A percentile compares a stretch with the other conserved stretches of the same genome.
Evolutionary conservation across 108 stramenopile genomes (phyloP).

Genomic region (Pseudonitzschia delicatissima): DNA sequence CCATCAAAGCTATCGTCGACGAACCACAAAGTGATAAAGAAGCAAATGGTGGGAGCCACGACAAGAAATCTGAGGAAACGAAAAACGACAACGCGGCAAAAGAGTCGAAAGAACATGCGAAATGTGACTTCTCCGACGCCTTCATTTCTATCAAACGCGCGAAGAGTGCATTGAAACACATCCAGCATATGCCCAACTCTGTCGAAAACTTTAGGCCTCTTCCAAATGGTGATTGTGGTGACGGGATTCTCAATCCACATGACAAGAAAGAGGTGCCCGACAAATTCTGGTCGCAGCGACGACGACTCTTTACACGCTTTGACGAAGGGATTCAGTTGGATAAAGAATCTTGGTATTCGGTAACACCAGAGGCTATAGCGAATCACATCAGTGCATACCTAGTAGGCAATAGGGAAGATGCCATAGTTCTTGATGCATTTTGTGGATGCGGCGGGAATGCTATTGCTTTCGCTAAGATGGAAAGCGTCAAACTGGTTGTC

Average conservation of each 20-base stretch:
- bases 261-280: slow-evolving; percentile 63
- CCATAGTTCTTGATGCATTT: slow-evolving; percentile 78
- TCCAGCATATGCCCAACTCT: slow-evolving; percentile 10
- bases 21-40: slow-evolving; percentile 2
- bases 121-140: not conserved
- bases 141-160: slow-evolving; percentile 17
- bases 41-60: not conserved
- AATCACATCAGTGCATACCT: slow-evolving; percentile 52
- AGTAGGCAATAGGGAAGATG: slow-evolving; percentile 15
- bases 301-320: slow-evolving; percentile 67
- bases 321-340: slow-evolving; percentile 81
- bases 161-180: slow-evolving; percentile 18
- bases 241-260: slow-evolving; percentile 73
- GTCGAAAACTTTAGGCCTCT: slow-evolving; percentile 33
- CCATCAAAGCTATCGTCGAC: not conserved
- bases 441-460: slow-evolving; percentile 87
- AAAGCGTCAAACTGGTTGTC: slow-evolving; percentile 46
- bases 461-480: slow-evolving; percentile 60
- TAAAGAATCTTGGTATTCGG: slow-evolving; percentile 71
- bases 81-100: slow-evolving; percentile 7
- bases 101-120: not conserved
- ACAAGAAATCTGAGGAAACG: not conserved
- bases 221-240: slow-evolving; percentile 66
- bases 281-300: slow-evolving; percentile 83
- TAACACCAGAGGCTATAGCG: slow-evolving; percentile 82